Conservation (phyloP, 257 asterid species). For the Pogostemon cablin region DNA sequence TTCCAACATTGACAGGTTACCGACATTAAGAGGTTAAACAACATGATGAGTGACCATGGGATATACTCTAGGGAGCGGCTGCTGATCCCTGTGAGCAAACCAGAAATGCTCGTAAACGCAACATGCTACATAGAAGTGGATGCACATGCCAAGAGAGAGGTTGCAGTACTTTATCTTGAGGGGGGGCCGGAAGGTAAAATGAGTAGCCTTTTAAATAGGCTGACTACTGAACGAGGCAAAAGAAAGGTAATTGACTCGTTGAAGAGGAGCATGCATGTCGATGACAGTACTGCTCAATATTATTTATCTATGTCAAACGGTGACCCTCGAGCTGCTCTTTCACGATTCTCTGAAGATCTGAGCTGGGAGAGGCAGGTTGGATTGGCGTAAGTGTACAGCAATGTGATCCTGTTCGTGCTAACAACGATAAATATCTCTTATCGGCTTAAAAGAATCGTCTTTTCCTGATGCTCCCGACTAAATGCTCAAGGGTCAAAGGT, state of each 20-base stretch:
- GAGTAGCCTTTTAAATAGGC: conserved; percentile 39
- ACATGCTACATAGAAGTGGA: conserved; percentile 95
- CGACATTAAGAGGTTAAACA: conserved; percentile 86
- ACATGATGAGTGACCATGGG: conserved; percentile 99
- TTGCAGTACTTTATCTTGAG: conserved; percentile 88
- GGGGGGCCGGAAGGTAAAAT: conserved; percentile 64
- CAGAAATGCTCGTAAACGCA: conserved; percentile 60
- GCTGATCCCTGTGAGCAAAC: conserved; percentile 76
- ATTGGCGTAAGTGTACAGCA: conserved; percentile 38
- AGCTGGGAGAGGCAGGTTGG: conserved; percentile 83
- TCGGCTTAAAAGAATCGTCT: not conserved
- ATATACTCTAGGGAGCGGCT: conserved; percentile 94
- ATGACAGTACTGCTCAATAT: conserved; percentile 87
- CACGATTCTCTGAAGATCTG: conserved; percentile 78
- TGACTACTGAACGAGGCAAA: conserved; percentile 62
- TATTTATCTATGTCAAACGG: conserved; percentile 79
- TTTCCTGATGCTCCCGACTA: not conserved
- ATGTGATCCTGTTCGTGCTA: conserved; percentile 26
- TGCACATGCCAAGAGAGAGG: conserved; percentile 84
- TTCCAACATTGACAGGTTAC: conserved; percentile 55
- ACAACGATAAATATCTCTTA: not conserved
- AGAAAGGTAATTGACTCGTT: conserved; percentile 71
- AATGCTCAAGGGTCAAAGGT: conserved; percentile 23
- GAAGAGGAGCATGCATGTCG: conserved; percentile 84
- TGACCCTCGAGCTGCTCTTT: conserved; percentile 86